A percentile compares a stretch with the other conserved stretches of the same genome.
These are phyloP conservation scores for Orbilia blumenaviensis DNA, from an alignment of 2,329 filamentous ascomycete species.

Conservation along the genomic window DNA sequence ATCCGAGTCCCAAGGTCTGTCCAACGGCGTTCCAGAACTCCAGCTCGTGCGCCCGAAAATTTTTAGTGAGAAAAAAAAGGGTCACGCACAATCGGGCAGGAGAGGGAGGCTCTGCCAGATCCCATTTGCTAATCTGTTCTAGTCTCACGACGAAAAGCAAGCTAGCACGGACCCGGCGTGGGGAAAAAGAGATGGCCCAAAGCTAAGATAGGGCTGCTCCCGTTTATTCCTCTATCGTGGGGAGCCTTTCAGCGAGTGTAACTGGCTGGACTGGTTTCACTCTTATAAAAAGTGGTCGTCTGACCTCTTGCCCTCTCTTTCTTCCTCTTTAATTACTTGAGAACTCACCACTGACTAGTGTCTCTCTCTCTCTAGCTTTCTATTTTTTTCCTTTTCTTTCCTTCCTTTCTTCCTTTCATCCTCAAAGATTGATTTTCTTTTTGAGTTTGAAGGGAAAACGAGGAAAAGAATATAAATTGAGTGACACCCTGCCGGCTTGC, in stretches of 20 bases:
- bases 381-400: neutral
- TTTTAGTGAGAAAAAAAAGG: neutral
- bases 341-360: too few relatives aligned
- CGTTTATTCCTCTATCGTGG: conserved; percentile 9
- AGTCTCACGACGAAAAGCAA: neutral
- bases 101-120: neutral
- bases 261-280: conserved; percentile 6
- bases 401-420: neutral
- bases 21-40: conserved; percentile 16
- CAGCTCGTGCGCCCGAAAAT: conserved; percentile 2
- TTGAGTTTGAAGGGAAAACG: too few relatives aligned
- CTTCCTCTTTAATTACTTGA: too few relatives aligned
- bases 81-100: conserved; percentile 5
- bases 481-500: too few relatives aligned
- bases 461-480: too few relatives aligned
- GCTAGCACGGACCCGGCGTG: conserved; percentile 15
- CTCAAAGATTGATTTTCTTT: too few relatives aligned
- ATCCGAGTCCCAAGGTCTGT: neutral
- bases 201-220: neutral
- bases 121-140: neutral
- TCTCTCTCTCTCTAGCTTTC: neutral
- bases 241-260: neutral
- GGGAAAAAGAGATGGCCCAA: neutral
- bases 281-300: conserved; percentile 26
- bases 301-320: conserved; percentile 36